phyloP scores from a whole-genome alignment of 331 rosid genomes.

The Acacia pycnantha region DNA sequence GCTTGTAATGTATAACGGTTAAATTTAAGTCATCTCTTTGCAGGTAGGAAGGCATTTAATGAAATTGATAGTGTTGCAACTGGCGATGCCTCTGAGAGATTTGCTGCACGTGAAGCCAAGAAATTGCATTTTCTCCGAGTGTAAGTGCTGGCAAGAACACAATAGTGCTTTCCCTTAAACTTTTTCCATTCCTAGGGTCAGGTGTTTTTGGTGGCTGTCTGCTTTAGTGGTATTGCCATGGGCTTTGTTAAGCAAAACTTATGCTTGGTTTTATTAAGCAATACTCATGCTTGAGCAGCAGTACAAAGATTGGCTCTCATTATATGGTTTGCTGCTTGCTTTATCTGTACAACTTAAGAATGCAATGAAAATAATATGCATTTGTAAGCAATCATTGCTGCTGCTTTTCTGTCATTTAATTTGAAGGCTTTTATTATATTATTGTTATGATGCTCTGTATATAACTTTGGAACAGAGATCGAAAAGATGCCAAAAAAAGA shows the following conservation, averaged over 20 bases:
- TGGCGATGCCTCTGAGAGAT: slow-evolving; percentile 61
- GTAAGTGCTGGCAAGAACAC: slow-evolving; percentile 45
- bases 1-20: neutral
- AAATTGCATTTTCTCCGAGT: slow-evolving; percentile 63
- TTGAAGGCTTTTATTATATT: neutral
- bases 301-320: neutral
- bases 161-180: neutral
- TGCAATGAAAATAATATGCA: neutral
- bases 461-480: slow-evolving; percentile 51
- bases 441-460: slow-evolving; percentile 21
- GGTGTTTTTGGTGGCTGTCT: neutral
- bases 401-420: slow-evolving; percentile 22
- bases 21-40: slow-evolving; percentile 26
- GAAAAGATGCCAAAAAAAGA: slow-evolving; percentile 70
- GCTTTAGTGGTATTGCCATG: neutral
- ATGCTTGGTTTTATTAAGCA: neutral
- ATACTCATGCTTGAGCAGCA: neutral
- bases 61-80: slow-evolving; percentile 36
- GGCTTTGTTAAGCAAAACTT: neutral
- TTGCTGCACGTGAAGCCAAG: slow-evolving; percentile 59
- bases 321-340: neutral
- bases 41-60: slow-evolving; percentile 48
- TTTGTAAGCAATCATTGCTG: slow-evolving; percentile 12
- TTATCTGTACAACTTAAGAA: neutral
- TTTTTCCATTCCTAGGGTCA: neutral